phyloP scores from a whole-genome alignment of 495 filamentous ascomycete species.

The Penicillium bialowiezense region DNA sequence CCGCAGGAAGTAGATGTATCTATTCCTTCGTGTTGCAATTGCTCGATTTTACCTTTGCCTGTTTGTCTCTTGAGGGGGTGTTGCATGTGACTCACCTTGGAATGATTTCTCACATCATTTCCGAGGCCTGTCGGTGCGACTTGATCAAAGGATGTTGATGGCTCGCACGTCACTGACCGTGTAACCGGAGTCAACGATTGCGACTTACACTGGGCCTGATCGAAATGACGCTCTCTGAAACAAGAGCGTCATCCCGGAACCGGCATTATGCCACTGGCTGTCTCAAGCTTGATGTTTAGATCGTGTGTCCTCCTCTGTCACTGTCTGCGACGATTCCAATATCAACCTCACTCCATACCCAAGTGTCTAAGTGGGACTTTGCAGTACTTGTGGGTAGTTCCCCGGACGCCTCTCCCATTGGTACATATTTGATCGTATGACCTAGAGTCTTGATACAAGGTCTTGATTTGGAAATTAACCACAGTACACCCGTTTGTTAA shows the following conservation, averaged over 20 bases:
- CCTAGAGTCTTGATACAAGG: not conserved
- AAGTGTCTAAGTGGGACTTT: too few species aligned
- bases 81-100: slow-evolving; percentile 7
- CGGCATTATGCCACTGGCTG: not conserved
- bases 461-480: not conserved
- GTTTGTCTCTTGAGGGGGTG: not conserved
- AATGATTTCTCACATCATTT: not conserved
- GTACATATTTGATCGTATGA: not conserved
- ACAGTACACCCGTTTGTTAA: not conserved
- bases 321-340: not conserved
- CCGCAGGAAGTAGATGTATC: slow-evolving; percentile 3
- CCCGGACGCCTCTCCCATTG: not conserved
- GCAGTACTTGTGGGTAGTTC: too few species aligned
- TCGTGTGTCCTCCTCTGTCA: not conserved
- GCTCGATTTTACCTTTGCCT: not conserved
- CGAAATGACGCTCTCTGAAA: slow-evolving; percentile 3
- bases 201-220: not conserved
- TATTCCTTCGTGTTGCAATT: not conserved
- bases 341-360: not conserved
- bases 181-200: slow-evolving; percentile 5
- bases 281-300: not conserved
- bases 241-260: not conserved
- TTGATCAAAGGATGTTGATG: not conserved
- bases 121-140: slow-evolving; percentile 5
- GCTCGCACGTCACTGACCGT: slow-evolving; percentile 2